phyloP scores from a whole-genome alignment of 1,284 basidiomycete genomes.

The Ganoderma boninense region DNA sequence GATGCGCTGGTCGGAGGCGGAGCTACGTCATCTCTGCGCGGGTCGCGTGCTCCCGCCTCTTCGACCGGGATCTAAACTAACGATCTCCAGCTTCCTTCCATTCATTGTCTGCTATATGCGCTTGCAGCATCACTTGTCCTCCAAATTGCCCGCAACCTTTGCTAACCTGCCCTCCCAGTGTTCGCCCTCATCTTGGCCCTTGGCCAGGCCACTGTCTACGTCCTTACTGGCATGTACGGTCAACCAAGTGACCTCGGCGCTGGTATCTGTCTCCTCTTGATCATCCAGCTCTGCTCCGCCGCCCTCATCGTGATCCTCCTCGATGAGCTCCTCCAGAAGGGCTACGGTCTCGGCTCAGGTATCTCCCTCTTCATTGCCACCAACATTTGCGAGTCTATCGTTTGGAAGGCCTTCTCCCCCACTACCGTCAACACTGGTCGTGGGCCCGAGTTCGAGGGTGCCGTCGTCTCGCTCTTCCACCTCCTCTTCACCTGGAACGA shows the following conservation, averaged over 20 bases:
- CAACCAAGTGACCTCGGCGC: slow-evolving; percentile 94
- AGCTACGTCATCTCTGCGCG: not conserved
- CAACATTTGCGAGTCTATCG: slow-evolving; percentile 99
- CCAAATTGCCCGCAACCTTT: not conserved
- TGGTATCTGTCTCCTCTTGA: slow-evolving; percentile 94
- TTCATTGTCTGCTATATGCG: not conserved
- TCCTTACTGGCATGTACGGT: slow-evolving; percentile 96
- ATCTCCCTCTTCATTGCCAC: slow-evolving; percentile 99
- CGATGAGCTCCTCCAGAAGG: slow-evolving; percentile 98
- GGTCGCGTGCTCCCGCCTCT: slow-evolving; percentile 6
- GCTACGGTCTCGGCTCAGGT: slow-evolving; percentile 97
- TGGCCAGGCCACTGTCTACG: slow-evolving; percentile 97
- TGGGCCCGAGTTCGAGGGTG: slow-evolving; percentile 98
- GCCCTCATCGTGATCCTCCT: slow-evolving; percentile 97
- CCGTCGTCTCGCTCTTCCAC: slow-evolving; percentile 96
- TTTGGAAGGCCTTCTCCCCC: slow-evolving; percentile 99
- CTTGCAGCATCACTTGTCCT: too few relatives aligned
- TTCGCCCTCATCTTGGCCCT: slow-evolving; percentile 97
- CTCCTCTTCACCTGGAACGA: slow-evolving; percentile 98
- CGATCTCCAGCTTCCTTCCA: not conserved
- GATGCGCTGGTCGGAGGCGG: not conserved
- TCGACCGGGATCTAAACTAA: not conserved
- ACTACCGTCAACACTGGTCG: slow-evolving; percentile 98
- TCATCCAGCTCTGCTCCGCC: slow-evolving; percentile 94
- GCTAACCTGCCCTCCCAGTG: slow-evolving; percentile 56